Evolutionary conservation across 768 basidiomycete species (phyloP).

Genomic region (Rhizopogon vulgaris): DNA sequence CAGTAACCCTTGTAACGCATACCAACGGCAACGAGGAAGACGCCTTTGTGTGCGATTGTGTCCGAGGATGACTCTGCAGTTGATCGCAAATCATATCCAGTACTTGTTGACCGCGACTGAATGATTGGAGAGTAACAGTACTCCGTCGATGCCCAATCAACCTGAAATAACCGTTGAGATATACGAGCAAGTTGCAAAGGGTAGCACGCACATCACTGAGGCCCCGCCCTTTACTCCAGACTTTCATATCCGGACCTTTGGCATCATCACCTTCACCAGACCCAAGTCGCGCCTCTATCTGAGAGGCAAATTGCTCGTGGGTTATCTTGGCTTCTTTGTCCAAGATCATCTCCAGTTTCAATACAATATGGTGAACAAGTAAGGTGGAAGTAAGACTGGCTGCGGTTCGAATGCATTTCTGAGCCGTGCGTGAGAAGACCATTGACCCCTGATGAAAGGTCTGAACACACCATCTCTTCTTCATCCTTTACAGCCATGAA

Average conservation of each 20-base stretch:
- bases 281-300: slow-evolving; percentile 85
- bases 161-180: slow-evolving; percentile 35
- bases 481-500: slow-evolving; percentile 86
- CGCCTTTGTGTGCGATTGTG: slow-evolving; percentile 79
- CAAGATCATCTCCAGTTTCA: slow-evolving; percentile 84
- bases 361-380: slow-evolving; percentile 77
- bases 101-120: slow-evolving; percentile 80
- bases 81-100: slow-evolving; percentile 83
- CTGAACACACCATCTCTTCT: slow-evolving; percentile 75
- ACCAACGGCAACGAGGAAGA: slow-evolving; percentile 82
- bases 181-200: background rate
- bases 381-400: slow-evolving; percentile 79
- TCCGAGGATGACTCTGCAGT: slow-evolving; percentile 84
- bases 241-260: slow-evolving; percentile 87
- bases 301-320: slow-evolving; percentile 78
- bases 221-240: slow-evolving; percentile 79
- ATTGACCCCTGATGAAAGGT: background rate
- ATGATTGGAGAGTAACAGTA: slow-evolving; percentile 95
- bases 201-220: slow-evolving; percentile 59
- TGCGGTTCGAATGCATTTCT: slow-evolving; percentile 78
- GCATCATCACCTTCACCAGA: slow-evolving; percentile 56
- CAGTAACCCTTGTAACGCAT: slow-evolving; percentile 92
- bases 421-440: slow-evolving; percentile 8
- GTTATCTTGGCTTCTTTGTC: slow-evolving; percentile 89
- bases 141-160: slow-evolving; percentile 87